A percentile compares a stretch with the other conserved stretches of the same genome.
Conservation (phyloP, 257 asterid genomes). For the Leptodermis oblonga region DNA sequence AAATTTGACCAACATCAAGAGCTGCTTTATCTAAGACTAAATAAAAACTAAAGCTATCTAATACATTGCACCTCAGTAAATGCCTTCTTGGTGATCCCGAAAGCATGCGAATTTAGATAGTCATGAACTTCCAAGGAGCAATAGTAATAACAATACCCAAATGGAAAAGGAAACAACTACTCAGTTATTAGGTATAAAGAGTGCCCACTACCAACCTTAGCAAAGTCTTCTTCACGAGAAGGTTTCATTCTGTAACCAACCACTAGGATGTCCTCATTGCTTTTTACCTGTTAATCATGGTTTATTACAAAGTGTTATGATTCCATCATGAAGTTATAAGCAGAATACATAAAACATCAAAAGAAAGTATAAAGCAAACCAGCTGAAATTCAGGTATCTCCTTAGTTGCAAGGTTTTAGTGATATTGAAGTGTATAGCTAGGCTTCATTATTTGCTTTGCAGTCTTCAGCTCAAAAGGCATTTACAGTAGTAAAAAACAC, state of each 20-base stretch:
- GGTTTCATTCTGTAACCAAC: constrained; percentile 93
- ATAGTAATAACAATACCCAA: not conserved
- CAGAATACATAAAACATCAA: no score
- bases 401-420: no score
- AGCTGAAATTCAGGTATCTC: no score
- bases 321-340: no score
- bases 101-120: not conserved
- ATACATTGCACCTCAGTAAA: not conserved
- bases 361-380: no score
- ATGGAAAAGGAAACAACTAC: not conserved
- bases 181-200: not conserved
- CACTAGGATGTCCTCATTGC: constrained; percentile 38
- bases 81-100: not conserved
- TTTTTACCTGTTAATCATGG: constrained; percentile 45
- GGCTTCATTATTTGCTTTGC: no score
- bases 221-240: constrained; percentile 96
- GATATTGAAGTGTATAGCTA: no score
- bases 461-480: no score
- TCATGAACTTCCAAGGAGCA: not conserved
- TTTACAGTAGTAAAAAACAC: no score
- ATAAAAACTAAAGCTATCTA: not conserved
- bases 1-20: not conserved
- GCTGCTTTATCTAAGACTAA: not conserved
- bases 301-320: not conserved
- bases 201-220: constrained; percentile 47